Base-by-base conservation (phyloP, 768 basidiomycete genomes). In the Tulasnella sp. region DNA sequence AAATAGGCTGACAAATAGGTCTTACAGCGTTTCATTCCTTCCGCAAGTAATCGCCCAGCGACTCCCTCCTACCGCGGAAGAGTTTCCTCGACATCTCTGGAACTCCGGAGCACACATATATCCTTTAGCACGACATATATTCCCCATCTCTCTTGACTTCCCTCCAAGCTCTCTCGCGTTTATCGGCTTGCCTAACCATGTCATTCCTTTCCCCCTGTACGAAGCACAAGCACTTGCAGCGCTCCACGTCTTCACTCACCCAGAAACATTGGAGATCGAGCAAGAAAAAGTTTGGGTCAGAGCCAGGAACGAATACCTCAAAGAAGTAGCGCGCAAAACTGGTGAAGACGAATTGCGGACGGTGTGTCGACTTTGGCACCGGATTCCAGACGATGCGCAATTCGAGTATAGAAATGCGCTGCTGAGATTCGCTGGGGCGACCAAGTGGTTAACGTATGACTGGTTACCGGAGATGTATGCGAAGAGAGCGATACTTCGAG, bases 181-280 rank as follows among this genome's bases (percentile, higher is more conserved):
- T 82, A 83, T 91, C 71, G 88, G 91, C 1, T 86, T 93, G 14
- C 85, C 85, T 0, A 81, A 85, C 36, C 83, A 84, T 39, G 88
- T 93, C 31, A 86, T 86, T 0, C 95, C 94, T 2, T 87, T 96
- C 77, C 94, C 93, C 0, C 80, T 94, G 0, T 85, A 90, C 69
- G 93, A 97, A 82, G 88, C 88, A 0, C 96, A 97, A 82, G 90
- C 91, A 0, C 87, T 87, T 0, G 90, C 89, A 2, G 85, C 88
- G 8, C 81, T 90, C 29, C 85, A 85, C 31, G 88, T 86, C 0
- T 91, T 92, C 77, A 19, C 70, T 29, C 39, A 88, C 72, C 89
- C 88, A 0, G 81, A 81, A 34, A 82, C 85, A 29, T 82, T 93
- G 8, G 86, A 92, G 78, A 75, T 81, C 39, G 82, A 83, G 3